phyloP scores from a whole-genome alignment of 495 filamentous ascomycete genomes.

The Aspergillus mulundensis region DNA sequence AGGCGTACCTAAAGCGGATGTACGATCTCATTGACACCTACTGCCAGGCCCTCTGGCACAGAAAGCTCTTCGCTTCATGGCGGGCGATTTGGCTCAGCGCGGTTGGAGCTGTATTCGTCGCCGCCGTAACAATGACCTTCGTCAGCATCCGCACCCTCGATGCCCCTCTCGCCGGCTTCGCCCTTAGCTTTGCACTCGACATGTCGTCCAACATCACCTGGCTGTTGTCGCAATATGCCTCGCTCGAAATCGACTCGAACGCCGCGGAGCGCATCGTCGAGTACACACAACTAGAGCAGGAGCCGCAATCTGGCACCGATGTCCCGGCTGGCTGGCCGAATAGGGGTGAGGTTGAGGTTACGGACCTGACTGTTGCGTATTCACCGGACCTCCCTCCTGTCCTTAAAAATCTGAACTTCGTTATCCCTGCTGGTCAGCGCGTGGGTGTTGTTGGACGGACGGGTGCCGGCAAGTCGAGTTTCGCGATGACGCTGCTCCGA shows the following conservation, averaged over 20 bases:
- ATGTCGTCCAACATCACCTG: slow-evolving; percentile 34
- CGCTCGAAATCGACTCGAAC: slow-evolving; percentile 66
- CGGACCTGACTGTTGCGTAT: slow-evolving; percentile 62
- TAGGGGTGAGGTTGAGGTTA: slow-evolving; percentile 62
- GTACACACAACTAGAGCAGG: slow-evolving; percentile 61
- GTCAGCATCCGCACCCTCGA: slow-evolving; percentile 50
- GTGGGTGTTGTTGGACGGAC: slow-evolving; percentile 67
- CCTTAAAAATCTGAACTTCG: slow-evolving; percentile 61
- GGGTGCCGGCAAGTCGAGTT: slow-evolving; percentile 46
- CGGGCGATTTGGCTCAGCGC: slow-evolving; percentile 43
- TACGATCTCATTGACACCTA: slow-evolving; percentile 62
- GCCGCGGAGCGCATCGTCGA: slow-evolving; percentile 72
- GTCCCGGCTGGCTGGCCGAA: slow-evolving; percentile 67
- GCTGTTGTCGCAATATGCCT: slow-evolving; percentile 32
- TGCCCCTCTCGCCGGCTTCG: slow-evolving; percentile 70
- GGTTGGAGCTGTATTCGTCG: slow-evolving; percentile 29
- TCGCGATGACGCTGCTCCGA: slow-evolving; percentile 45
- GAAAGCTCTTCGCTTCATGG: slow-evolving; percentile 72
- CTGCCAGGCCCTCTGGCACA: slow-evolving; percentile 57
- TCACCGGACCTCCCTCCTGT: slow-evolving; percentile 64
- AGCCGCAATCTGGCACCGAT: slow-evolving; percentile 44
- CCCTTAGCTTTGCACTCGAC: slow-evolving; percentile 47
- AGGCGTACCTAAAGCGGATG: slow-evolving; percentile 63
- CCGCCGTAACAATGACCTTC: slow-evolving; percentile 54
- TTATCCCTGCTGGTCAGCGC: slow-evolving; percentile 56